phyloP scores from a whole-genome alignment of 768 basidiomycete species.

The Mrakia gelida region DNA sequence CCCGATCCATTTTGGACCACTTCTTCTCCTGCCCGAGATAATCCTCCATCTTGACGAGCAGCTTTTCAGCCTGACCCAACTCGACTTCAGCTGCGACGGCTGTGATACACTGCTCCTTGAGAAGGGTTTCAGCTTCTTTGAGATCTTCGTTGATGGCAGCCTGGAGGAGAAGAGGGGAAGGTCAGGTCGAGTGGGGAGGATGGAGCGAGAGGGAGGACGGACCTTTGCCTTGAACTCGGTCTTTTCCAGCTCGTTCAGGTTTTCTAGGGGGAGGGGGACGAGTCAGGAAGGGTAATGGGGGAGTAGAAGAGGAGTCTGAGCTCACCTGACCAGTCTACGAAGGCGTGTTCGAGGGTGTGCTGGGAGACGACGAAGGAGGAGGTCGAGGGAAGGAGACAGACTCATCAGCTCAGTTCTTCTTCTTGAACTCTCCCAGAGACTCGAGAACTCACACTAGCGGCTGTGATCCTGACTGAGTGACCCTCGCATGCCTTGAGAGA shows the following conservation, averaged over 20 bases:
- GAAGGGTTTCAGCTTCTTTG: neutral
- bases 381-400: neutral
- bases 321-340: neutral
- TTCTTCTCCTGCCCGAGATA: neutral
- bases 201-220: neutral
- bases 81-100: neutral
- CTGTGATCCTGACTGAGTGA: neutral
- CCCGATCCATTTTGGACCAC: neutral
- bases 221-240: neutral
- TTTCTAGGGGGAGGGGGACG: neutral
- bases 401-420: no score
- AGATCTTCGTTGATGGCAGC: no score
- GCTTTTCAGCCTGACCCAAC: neutral
- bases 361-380: neutral
- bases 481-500: neutral
- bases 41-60: neutral
- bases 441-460: neutral
- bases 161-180: neutral
- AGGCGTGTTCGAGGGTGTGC: constrained; percentile 17
- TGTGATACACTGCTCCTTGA: neutral
- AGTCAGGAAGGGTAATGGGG: neutral
- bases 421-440: no score
- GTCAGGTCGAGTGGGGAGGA: neutral
- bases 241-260: neutral
- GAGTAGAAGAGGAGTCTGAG: neutral